phyloP scores from a whole-genome alignment of 176 grass and related monocot species.

The Triticum dicoccoides region DNA sequence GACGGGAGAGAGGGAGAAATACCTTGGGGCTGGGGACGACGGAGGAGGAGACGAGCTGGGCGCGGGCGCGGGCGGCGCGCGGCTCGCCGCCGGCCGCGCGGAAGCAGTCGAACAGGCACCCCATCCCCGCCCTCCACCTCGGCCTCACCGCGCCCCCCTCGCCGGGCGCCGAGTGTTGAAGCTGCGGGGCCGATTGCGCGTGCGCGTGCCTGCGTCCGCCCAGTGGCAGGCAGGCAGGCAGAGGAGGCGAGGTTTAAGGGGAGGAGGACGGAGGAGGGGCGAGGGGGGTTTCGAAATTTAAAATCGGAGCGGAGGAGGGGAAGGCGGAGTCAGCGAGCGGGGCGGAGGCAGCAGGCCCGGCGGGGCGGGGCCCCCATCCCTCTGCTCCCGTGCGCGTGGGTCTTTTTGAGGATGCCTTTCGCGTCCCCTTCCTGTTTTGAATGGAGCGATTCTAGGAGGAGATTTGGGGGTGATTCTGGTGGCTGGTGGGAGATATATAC shows the following conservation, averaged over 20 bases:
- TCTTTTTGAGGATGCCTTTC: neutral
- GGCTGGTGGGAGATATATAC: too few relatives aligned
- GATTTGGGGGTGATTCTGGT: too few relatives aligned
- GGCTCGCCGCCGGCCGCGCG: constrained; percentile 30
- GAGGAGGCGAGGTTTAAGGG: constrained; percentile 30
- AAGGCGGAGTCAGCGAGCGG: constrained; percentile 18
- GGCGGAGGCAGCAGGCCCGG: neutral
- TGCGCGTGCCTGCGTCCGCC: neutral
- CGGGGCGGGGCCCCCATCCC: neutral
- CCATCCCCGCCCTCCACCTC: constrained; percentile 34
- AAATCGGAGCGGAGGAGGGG: constrained; percentile 43
- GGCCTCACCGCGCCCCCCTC: neutral
- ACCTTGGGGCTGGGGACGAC: constrained; percentile 51
- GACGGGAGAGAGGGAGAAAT: too few relatives aligned
- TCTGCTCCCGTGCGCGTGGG: constrained; percentile 2
- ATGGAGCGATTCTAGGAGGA: neutral
- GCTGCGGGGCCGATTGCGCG: neutral
- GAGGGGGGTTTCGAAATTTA: constrained; percentile 81
- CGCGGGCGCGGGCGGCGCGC: constrained; percentile 2
- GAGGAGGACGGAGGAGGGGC: neutral
- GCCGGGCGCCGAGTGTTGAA: neutral
- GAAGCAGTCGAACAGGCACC: constrained; percentile 81
- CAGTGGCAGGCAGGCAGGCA: constrained; percentile 21
- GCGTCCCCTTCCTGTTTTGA: neutral
- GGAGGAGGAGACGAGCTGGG: constrained; percentile 35